Conservation (phyloP, 2,329 filamentous ascomycete genomes). For the Beauveria sp. region DNA sequence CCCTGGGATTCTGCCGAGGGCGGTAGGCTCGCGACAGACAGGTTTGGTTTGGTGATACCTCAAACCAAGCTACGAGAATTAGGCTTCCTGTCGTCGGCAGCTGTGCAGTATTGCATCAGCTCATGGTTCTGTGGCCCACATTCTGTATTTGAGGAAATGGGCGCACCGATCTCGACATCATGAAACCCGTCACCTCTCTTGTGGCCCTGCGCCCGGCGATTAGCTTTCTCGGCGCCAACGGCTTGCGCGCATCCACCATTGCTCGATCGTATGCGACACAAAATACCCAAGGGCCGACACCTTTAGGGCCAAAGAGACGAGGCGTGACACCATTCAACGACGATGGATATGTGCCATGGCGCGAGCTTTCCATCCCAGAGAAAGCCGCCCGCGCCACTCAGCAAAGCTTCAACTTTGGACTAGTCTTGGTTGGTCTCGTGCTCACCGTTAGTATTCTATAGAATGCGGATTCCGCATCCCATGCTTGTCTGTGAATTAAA, state of each 20-base stretch:
- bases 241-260: constrained; percentile 29
- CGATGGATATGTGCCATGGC: constrained; percentile 75
- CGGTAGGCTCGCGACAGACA: constrained; percentile 23
- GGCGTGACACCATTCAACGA: constrained; percentile 81
- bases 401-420: constrained; percentile 79
- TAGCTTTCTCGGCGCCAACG: constrained; percentile 20
- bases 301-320: constrained; percentile 48
- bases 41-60: background rate
- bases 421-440: constrained; percentile 66
- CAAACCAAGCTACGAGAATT: background rate
- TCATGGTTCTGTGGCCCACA: background rate
- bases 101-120: background rate
- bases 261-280: constrained; percentile 54
- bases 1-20: constrained; percentile 28
- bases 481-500: background rate
- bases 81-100: background rate
- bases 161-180: constrained; percentile 31
- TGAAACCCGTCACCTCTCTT: constrained; percentile 36
- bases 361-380: constrained; percentile 63
- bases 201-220: constrained; percentile 27
- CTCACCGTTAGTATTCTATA: constrained; percentile 57
- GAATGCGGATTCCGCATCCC: background rate
- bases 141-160: constrained; percentile 22
- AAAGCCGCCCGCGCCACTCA: constrained; percentile 82
- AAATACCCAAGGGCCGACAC: constrained; percentile 32